Evolutionary conservation across 331 rosid species (phyloP).

Genomic region (Pyracantha coccinea): DNA sequence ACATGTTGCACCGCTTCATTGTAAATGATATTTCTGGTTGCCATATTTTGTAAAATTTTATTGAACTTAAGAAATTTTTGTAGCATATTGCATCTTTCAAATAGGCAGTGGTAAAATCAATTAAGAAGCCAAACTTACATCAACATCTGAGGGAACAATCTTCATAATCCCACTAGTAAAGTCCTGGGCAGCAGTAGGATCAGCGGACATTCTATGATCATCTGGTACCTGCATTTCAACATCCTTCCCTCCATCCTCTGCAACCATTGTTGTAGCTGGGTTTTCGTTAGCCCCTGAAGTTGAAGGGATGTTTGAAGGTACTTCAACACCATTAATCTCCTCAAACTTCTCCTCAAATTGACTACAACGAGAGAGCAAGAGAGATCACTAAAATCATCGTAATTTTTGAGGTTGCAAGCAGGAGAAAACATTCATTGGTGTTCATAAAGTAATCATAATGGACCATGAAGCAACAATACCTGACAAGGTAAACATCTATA

Average conservation of each 20-base stretch:
- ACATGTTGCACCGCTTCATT: too few species aligned
- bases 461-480: slow-evolving; percentile 38
- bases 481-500: slow-evolving; percentile 92
- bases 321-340: slow-evolving; percentile 74
- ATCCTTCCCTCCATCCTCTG: slow-evolving; percentile 45
- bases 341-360: slow-evolving; percentile 95
- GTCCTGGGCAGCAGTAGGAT: slow-evolving; percentile 55
- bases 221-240: slow-evolving; percentile 46
- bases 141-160: slow-evolving; percentile 93
- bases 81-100: background rate
- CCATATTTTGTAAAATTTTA: too few species aligned
- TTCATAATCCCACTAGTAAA: slow-evolving; percentile 84
- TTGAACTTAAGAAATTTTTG: background rate
- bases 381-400: background rate
- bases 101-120: background rate
- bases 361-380: slow-evolving; percentile 37
- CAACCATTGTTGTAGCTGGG: slow-evolving; percentile 24
- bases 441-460: slow-evolving; percentile 3
- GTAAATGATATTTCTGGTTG: too few species aligned
- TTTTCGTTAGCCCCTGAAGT: slow-evolving; percentile 44
- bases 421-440: slow-evolving; percentile 8
- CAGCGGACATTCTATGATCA: slow-evolving; percentile 40
- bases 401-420: background rate
- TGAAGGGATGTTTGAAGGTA: slow-evolving; percentile 46
- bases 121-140: slow-evolving; percentile 46